phyloP scores from a whole-genome alignment of 2,329 filamentous ascomycete species.

The Penicillium psychrosexuale region DNA sequence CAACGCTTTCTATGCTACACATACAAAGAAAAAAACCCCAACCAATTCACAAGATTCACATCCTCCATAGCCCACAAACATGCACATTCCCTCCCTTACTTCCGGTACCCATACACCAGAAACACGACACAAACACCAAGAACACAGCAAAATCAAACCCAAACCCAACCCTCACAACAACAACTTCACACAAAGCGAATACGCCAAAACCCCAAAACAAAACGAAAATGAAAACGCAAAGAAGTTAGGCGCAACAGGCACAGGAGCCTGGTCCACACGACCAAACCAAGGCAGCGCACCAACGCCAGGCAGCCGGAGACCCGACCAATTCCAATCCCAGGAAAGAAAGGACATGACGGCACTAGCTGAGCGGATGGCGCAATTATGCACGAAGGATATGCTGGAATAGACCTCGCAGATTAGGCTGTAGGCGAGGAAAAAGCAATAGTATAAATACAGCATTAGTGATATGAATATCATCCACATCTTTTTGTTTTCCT shows the following conservation, averaged over 20 bases:
- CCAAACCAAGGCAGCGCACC: not conserved
- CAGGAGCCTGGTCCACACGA: not conserved
- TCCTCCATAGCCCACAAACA: not conserved
- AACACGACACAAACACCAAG: too few species aligned
- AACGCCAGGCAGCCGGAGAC: not conserved
- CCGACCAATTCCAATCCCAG: not conserved
- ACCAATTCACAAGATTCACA: not conserved
- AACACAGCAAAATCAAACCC: not conserved
- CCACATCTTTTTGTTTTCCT: not conserved
- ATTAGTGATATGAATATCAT: not conserved
- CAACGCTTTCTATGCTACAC: not conserved
- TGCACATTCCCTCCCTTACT: not conserved
- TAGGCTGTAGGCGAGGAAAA: not conserved
- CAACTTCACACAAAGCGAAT: not conserved
- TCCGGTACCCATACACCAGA: not conserved
- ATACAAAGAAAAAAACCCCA: not conserved
- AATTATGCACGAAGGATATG: constrained; percentile 3
- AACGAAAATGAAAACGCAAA: not conserved
- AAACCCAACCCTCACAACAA: not conserved
- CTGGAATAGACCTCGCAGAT: not conserved
- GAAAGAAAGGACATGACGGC: constrained; percentile 7
- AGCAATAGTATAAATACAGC: constrained; percentile 4
- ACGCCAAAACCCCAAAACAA: not conserved
- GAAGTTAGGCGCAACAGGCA: not conserved
- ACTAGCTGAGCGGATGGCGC: constrained; percentile 8